Evolutionary conservation across 2,329 filamentous ascomycete species (phyloP).

Genomic region (Botrytis tulipae): DNA sequence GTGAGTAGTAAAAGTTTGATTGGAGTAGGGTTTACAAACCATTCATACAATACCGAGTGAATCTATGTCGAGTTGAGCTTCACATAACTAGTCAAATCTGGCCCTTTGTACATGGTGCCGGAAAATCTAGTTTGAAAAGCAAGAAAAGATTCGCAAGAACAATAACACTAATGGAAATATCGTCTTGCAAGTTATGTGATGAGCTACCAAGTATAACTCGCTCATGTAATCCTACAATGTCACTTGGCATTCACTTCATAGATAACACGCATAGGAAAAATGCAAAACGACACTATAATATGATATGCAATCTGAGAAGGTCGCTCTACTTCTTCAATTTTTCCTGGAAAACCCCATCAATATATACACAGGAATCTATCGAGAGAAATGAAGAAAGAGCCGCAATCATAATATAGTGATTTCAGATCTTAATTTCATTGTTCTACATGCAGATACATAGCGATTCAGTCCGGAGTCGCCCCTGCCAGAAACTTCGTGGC

Average conservation of each 20-base stretch:
- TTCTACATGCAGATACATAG: not conserved
- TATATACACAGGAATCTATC: too few relatives aligned
- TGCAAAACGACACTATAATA: not conserved
- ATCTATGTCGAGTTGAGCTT: not conserved
- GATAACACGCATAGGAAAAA: not conserved
- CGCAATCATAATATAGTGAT: fast-evolving
- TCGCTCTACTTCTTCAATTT: too few relatives aligned
- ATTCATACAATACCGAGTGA: not conserved
- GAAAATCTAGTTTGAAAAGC: not conserved
- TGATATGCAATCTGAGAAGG: not conserved
- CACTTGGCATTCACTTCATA: not conserved
- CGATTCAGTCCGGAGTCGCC: not conserved
- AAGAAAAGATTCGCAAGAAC: not conserved
- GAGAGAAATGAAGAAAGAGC: not conserved
- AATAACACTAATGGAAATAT: not conserved
- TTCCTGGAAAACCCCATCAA: too few relatives aligned
- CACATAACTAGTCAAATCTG: not conserved
- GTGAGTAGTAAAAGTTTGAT: not conserved
- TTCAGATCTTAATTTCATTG: not conserved
- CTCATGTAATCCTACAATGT: too few relatives aligned
- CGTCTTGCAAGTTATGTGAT: not conserved
- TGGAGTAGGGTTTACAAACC: not conserved
- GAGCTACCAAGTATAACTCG: not conserved
- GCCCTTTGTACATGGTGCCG: not conserved
- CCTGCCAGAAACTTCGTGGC: not conserved